Evolutionary conservation across 23 red algal species (phyloP), one percentile per base, ranked within the genome.

Genomic region (Gracilaria domingensis): DNA sequence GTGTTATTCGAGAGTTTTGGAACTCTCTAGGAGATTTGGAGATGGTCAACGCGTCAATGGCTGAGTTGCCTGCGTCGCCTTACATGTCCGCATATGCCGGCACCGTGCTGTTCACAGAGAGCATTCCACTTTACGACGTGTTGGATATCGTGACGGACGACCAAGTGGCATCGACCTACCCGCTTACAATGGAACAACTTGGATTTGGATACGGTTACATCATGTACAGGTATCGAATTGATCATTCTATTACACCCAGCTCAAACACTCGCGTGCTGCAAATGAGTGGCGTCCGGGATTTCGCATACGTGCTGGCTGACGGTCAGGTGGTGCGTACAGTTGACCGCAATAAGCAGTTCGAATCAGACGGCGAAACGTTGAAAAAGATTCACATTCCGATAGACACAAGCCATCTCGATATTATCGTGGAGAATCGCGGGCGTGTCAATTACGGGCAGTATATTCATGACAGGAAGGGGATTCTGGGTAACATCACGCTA

Each of bases 381-480:
- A 89, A 80, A 79, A 60, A 38, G 25, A 61, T 60, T n/a, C 86
- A 44, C 16, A 45, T 77, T 25, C 55, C 86, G 6, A 45, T 71
- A 44, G 69, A 54, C 11, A 66, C 86, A 11, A 42, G 33, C 24
- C 5, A 54, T 23, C 36, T 89, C 24, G 86, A 79, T 80, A 79
- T 79, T 36, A 79, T 89, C 25, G 51, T 89, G 80, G 86, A 89
- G 55, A 77, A 89, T n/a, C 44, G 72, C 20, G 86, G 86, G 25
- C 86, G 86, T 26, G 47, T 89, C 37, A 89, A 89, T 53, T 89
- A 89, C 70, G 86, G 86, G 18, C 7, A 64, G 51, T 59, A 66
- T 40, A 67, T 89, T 61, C 86, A 89, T 79, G 86, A 89, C 37
- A 40, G 86, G 23, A 89, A 89, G 12, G 86, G 86, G 1, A 80